Evolutionary conservation across 1,284 basidiomycete species (phyloP).

Genomic region (Irpex sp.): DNA sequence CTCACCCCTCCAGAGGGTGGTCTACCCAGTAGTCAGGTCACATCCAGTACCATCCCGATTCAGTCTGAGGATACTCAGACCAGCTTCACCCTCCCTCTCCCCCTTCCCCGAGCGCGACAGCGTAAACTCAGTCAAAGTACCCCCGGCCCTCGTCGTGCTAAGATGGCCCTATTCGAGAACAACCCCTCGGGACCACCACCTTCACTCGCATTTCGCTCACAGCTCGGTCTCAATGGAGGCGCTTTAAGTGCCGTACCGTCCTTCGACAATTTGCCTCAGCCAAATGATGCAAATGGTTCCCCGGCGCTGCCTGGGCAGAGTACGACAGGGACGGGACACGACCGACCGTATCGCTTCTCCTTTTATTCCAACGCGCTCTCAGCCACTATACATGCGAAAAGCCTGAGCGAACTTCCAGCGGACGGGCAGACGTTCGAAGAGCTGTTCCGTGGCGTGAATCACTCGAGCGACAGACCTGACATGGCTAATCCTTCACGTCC

Average conservation of each 20-base stretch:
- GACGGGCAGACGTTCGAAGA: slow-evolving; percentile 94
- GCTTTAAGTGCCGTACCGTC: slow-evolving; percentile 32
- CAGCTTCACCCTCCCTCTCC: slow-evolving; percentile 22
- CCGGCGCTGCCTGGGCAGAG: slow-evolving; percentile 9
- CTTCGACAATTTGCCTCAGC: slow-evolving; percentile 26
- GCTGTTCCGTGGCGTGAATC: slow-evolving; percentile 65
- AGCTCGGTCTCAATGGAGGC: slow-evolving; percentile 24
- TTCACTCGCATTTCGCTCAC: slow-evolving; percentile 36
- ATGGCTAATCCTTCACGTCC: slow-evolving; percentile 10
- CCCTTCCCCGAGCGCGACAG: slow-evolving; percentile 47
- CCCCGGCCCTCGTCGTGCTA: slow-evolving; percentile 63
- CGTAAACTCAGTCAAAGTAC: slow-evolving; percentile 83
- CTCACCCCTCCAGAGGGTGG: slow-evolving; percentile 12
- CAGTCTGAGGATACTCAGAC: slow-evolving; percentile 5
- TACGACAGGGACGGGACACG: slow-evolving; percentile 50
- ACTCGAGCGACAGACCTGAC: slow-evolving; percentile 14
- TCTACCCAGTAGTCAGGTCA: slow-evolving; percentile 10
- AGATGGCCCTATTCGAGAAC: slow-evolving; percentile 88
- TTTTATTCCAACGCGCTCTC: slow-evolving; percentile 96
- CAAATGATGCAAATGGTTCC: neutral
- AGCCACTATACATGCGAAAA: slow-evolving; percentile 93
- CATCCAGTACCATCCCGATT: slow-evolving; percentile 9
- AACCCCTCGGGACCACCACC: slow-evolving; percentile 42
- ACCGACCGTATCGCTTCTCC: slow-evolving; percentile 94
- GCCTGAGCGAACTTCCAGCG: slow-evolving; percentile 89